A percentile compares a stretch with the other conserved stretches of the same genome.
phyloP scores from a whole-genome alignment of 2,329 filamentous ascomycete species.

The Diplodia mutila region DNA sequence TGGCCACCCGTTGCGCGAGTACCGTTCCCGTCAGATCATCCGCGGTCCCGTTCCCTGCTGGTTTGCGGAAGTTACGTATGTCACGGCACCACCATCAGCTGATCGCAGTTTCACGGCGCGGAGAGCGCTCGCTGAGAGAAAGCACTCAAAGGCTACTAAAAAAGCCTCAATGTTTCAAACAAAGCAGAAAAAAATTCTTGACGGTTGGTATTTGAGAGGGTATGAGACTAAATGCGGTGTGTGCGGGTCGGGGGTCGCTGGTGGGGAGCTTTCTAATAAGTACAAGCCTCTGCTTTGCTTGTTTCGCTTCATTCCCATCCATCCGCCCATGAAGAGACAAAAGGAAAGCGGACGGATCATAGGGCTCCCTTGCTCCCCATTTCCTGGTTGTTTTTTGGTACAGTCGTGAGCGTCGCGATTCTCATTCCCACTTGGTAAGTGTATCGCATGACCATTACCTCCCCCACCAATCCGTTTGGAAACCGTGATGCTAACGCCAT shows the following conservation, averaged over 20 bases:
- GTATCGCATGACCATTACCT: not conserved
- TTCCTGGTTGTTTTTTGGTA: not conserved
- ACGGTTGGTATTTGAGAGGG: not conserved
- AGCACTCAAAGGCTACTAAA: not conserved
- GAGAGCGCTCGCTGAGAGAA: not conserved
- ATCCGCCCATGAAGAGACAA: not conserved
- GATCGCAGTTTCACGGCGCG: not conserved
- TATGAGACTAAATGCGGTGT: not conserved
- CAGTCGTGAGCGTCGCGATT: constrained; percentile 5
- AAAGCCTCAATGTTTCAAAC: not conserved
- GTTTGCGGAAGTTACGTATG: not conserved
- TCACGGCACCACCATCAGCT: constrained; percentile 1
- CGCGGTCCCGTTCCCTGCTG: not conserved
- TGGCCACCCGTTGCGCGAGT: not conserved
- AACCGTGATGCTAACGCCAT: constrained; percentile 10
- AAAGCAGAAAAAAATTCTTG: not conserved
- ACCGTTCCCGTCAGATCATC: not conserved
- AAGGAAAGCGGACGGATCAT: not conserved
- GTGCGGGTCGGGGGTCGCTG: not conserved
- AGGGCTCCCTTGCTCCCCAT: not conserved
- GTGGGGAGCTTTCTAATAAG: not conserved
- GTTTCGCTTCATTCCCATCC: not conserved
- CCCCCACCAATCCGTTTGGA: not conserved
- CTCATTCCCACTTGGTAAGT: not conserved
- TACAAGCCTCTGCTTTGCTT: not conserved